Evolutionary conservation across 345 rosid species (phyloP).

Genomic region (Angophora floribunda): DNA sequence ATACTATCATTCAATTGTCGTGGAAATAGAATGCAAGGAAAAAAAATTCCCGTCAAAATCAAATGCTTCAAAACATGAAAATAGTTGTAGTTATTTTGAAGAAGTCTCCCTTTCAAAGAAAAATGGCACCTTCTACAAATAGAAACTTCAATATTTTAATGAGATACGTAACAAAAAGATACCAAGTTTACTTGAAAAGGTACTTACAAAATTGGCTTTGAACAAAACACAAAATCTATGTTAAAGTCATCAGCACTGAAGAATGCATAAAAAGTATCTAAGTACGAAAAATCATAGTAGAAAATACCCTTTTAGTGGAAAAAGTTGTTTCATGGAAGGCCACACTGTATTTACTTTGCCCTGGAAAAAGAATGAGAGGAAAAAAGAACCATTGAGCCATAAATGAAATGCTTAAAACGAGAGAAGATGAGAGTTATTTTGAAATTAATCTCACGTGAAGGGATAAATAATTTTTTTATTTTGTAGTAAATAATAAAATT

Average conservation of each 20-base stretch:
- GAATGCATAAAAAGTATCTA: neutral
- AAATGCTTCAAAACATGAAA: neutral
- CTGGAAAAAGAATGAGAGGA: neutral
- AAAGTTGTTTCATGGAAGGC: neutral
- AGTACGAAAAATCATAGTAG: neutral
- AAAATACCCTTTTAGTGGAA: neutral
- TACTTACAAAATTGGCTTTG: neutral
- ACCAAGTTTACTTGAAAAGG: neutral
- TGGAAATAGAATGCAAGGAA: neutral
- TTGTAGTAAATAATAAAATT: neutral
- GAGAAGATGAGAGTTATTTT: neutral
- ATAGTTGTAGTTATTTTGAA: neutral
- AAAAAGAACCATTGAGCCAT: too few species aligned
- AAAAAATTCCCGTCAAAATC: neutral
- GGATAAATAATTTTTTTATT: neutral
- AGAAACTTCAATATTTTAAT: neutral
- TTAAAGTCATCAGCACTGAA: too few species aligned
- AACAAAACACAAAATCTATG: neutral
- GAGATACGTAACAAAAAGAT: neutral
- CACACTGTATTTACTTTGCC: neutral
- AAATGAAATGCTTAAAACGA: neutral
- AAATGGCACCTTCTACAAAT: neutral
- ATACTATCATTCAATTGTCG: neutral
- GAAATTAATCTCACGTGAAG: neutral
- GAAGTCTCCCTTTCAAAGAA: neutral